Evolutionary conservation across 192 early-diverging fungal species (phyloP), one percentile per base, ranked within the genome.

Genomic region (Chytriomyces confervae): DNA sequence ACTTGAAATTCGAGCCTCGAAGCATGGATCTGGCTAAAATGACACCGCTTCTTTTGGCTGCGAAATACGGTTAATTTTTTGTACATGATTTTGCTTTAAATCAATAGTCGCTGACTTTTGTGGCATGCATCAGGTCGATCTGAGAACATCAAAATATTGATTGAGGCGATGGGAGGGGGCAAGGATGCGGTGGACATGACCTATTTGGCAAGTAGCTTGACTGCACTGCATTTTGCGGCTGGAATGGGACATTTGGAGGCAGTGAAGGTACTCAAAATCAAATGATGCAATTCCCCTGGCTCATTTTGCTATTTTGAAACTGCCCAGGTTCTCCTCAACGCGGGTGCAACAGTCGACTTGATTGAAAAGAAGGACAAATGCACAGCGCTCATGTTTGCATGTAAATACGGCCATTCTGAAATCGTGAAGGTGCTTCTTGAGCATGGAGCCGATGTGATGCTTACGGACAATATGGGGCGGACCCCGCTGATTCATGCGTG

Each of bases 31-130:
- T 62, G 43, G 29, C 29, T 6, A 82, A 82, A 66, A 62, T 86
- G 44, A 84, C 82, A 1, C 89, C 89, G 18, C 48, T 90, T 24
- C 27, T 86, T 3, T 68, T 87, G 63, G 85, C 85, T 27, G 87
- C 89, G 8, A 86, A 81, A 51, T 89, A 78, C 76, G 89, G 87
- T 49, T 53, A 51, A 7, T 13, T 50, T 50, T 5, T 62, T 23
- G 63, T 11, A 0, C 29, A 27, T 45, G 72, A 24, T 51, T 57
- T 70, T 7, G n/a, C 47, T 57, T 23, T 20, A 43, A 23, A 18
- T 65, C 7, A 29, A 60, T 2, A 1, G 20, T n/a, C 13, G 13
- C 57, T 60, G 20, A 60, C 57, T n/a, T 60, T 60, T 60, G 13
- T 5, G 16, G 13, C 16, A n/a, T 60, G 13, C 20, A n/a, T 16